phyloP scores from a whole-genome alignment of 1,284 basidiomycete species.

The Malassezia nana region DNA sequence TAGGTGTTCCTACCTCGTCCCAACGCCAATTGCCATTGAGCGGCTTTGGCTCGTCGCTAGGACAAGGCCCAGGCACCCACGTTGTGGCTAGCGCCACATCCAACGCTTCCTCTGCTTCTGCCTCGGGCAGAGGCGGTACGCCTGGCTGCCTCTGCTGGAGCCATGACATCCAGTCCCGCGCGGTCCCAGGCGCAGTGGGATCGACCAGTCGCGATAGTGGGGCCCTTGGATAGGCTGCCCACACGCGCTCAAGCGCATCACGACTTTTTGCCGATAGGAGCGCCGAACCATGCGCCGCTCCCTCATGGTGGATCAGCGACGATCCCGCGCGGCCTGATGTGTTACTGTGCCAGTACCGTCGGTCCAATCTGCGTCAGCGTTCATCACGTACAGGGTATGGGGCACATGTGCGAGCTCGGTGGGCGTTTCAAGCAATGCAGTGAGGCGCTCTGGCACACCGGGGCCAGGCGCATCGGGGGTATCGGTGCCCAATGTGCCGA shows the following conservation, averaged over 20 bases:
- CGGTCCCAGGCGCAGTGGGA: not conserved
- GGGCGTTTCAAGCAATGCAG: not conserved
- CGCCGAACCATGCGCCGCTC: not conserved
- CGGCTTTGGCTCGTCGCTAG: not conserved
- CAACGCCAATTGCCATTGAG: slow-evolving; percentile 10
- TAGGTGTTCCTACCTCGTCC: not conserved
- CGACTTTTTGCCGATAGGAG: not conserved
- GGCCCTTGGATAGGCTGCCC: not conserved
- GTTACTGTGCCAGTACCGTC: not conserved
- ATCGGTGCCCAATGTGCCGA: slow-evolving; percentile 6
- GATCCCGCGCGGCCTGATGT: not conserved
- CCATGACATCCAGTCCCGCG: not conserved
- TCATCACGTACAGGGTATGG: not conserved
- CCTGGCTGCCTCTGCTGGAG: not conserved
- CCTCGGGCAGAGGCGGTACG: not conserved
- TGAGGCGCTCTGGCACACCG: not conserved
- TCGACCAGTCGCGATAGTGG: not conserved
- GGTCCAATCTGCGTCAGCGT: not conserved
- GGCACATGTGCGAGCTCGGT: not conserved
- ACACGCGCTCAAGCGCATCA: not conserved
- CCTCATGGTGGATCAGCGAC: not conserved
- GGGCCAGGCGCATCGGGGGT: not conserved
- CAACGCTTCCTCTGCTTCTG: slow-evolving; percentile 4
- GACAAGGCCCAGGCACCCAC: not conserved
- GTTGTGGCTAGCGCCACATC: slow-evolving; percentile 7